Conservation (phyloP, 495 filamentous ascomycete species). For the Penicillium flavigenum region DNA sequence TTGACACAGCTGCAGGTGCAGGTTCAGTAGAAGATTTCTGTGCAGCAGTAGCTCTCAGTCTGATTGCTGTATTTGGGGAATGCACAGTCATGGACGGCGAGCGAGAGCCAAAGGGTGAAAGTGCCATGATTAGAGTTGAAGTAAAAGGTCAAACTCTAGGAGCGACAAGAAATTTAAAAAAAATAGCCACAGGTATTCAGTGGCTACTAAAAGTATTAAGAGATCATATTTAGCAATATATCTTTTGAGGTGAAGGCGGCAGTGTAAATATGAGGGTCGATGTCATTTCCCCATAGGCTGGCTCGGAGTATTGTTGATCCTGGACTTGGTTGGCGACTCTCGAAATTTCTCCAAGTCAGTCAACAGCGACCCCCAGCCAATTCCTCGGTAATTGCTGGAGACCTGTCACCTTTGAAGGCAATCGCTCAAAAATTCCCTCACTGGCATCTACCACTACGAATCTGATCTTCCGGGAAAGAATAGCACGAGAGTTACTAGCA, state of each 20-base stretch:
- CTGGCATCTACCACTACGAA: neutral
- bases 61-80: slow-evolving; percentile 38
- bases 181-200: neutral
- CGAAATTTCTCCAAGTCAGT: slow-evolving; percentile 37
- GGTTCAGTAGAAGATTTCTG: slow-evolving; percentile 28
- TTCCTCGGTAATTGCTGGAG: slow-evolving; percentile 4
- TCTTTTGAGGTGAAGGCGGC: neutral
- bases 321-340: slow-evolving; percentile 14
- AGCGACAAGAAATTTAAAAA: neutral
- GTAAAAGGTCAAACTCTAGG: neutral
- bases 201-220: slow-evolving; percentile 2
- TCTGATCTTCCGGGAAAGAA: neutral
- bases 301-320: slow-evolving; percentile 44
- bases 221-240: neutral
- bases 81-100: slow-evolving; percentile 32
- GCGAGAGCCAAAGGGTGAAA: slow-evolving; percentile 43
- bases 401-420: neutral
- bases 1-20: slow-evolving; percentile 7
- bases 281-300: slow-evolving; percentile 2
- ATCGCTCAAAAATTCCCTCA: neutral
- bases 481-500: neutral
- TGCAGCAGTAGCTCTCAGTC: slow-evolving; percentile 39
- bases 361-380: slow-evolving; percentile 13
- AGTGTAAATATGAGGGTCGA: neutral
- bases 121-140: slow-evolving; percentile 35